phyloP scores from a whole-genome alignment of 176 grass and related monocot genomes.

The Stipa capillata region DNA sequence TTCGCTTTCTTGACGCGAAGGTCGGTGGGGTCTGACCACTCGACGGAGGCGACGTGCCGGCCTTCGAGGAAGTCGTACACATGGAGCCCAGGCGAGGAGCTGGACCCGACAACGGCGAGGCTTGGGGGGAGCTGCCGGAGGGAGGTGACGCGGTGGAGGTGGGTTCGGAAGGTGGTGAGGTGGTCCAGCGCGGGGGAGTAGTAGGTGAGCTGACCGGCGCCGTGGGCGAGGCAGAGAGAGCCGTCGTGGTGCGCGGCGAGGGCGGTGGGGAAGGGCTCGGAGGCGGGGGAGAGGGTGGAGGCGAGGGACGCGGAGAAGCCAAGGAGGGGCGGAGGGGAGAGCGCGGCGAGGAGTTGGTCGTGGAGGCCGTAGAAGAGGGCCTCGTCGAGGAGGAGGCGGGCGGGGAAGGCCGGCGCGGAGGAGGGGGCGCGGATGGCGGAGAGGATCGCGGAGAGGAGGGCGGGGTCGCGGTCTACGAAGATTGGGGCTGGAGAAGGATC shows the following conservation, averaged over 20 bases:
- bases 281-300: conserved; percentile 44
- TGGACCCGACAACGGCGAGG: conserved; percentile 46
- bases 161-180: conserved; percentile 51
- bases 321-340: conserved; percentile 66
- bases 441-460: too few relatives aligned
- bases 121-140: conserved; percentile 35
- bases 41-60: conserved; percentile 46
- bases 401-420: conserved; percentile 24
- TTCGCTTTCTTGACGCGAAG: conserved; percentile 55
- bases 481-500: conserved; percentile 2
- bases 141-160: conserved; percentile 57
- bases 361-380: conserved; percentile 61
- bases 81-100: conserved; percentile 56
- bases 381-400: conserved; percentile 47
- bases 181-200: conserved; percentile 54
- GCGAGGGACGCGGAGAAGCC: conserved; percentile 57
- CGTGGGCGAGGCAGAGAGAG: conserved; percentile 77
- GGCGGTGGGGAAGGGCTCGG: conserved; percentile 63
- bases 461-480: conserved; percentile 72
- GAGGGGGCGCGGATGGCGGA: conserved; percentile 54
- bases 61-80: conserved; percentile 51
- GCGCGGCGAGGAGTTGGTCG: conserved; percentile 36
- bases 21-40: conserved; percentile 65
- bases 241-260: conserved; percentile 52
- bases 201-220: conserved; percentile 44